Base-by-base conservation (phyloP, 1,284 basidiomycete species). In the Apiotrichum veenhuisii region DNA sequence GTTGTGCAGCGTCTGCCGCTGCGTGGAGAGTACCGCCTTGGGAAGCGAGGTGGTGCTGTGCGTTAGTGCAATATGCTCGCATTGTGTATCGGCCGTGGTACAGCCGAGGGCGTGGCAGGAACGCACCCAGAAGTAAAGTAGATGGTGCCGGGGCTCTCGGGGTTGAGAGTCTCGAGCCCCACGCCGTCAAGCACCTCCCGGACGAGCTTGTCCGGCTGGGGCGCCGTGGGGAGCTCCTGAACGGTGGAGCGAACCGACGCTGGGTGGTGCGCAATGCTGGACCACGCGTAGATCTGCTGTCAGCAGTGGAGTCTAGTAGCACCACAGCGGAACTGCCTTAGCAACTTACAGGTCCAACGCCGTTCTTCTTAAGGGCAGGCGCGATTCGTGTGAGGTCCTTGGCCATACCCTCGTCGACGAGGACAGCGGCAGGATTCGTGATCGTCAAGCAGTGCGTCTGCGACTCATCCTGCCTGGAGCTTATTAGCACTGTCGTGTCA, bases 21-120 rank as follows among this genome's bases (percentile, higher is more conserved):
- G 72, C 0, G 67, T 70, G 48, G 67, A 69, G 12, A 72, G 57
- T 4, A 72, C 71, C 1, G 68, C 72, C 58, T 72, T 74, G 14
- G 71, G 68, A 12, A 54, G 45, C 0, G 66, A 64, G 37, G 71
- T 71, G 44, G 72, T 74, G 27, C 30, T 30, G 30, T 11, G 3
- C 8, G 40, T 36, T 50, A 27, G 17, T 20, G 4, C n/a, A n/a
- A n/a, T n/a, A n/a, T n/a, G n/a, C n/a, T n/a, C n/a, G n/a, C n/a
- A n/a, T n/a, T n/a, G n/a, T n/a, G n/a, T n/a, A n/a, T n/a, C n/a
- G n/a, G n/a, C n/a, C n/a, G n/a, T n/a, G n/a, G n/a, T n/a, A n/a
- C n/a, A n/a, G n/a, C n/a, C n/a, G n/a, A n/a, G n/a, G n/a, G n/a
- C n/a, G n/a, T n/a, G n/a, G 17, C 11, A 56, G 49, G 3, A 1